Conservation (phyloP, 1,284 basidiomycete species). For the Microbotryomycetes sp. region DNA sequence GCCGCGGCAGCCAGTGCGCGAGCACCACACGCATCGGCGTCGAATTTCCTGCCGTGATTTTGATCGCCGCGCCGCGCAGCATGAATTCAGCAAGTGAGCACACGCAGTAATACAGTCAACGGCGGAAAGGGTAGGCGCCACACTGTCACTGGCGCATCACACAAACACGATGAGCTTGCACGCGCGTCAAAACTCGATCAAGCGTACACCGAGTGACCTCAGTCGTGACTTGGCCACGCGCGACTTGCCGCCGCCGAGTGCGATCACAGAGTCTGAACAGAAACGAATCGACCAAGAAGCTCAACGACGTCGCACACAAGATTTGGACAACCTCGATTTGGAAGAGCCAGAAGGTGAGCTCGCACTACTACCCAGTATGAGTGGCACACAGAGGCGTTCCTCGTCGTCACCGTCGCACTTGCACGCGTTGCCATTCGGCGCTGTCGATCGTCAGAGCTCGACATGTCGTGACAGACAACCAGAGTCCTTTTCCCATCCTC, state of each 20-base stretch:
- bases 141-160: too few species aligned
- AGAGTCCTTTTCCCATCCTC: too few species aligned
- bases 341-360: slow-evolving; percentile 31
- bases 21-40: too few species aligned
- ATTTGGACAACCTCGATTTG: slow-evolving; percentile 13
- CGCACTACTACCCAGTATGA: background rate
- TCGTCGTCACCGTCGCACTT: too few species aligned
- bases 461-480: too few species aligned
- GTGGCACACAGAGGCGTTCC: background rate
- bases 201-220: slow-evolving; percentile 32
- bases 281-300: slow-evolving; percentile 1
- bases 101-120: too few species aligned
- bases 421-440: too few species aligned
- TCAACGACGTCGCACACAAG: slow-evolving; percentile 7
- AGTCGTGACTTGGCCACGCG: slow-evolving; percentile 28
- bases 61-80: too few species aligned
- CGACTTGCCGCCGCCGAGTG: slow-evolving; percentile 34
- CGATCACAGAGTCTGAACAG: slow-evolving; percentile 23
- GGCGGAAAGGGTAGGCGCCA: too few species aligned
- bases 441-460: too few species aligned
- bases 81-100: too few species aligned
- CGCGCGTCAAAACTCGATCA: slow-evolving; percentile 20
- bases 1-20: background rate
- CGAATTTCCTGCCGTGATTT: too few species aligned
- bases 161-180: slow-evolving; percentile 1